These are phyloP conservation scores for Pyricularia grisea DNA, from an alignment of 2,329 filamentous ascomycete genomes.

Conservation along the genomic window DNA sequence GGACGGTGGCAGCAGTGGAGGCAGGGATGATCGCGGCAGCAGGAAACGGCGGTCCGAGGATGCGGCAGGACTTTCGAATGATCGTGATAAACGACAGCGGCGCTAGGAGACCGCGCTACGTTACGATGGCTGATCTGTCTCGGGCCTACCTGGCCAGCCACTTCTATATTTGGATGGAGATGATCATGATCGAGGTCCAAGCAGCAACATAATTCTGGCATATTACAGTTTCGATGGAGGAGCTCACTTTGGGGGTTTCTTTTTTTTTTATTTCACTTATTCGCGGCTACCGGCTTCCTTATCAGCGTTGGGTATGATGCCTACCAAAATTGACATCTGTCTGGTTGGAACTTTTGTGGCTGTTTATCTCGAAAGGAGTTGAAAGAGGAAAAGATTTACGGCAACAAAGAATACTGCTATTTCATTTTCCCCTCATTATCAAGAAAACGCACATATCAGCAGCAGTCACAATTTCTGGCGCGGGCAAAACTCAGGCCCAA, in stretches of 20 bases:
- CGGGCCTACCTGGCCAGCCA: background rate
- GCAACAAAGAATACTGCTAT: background rate
- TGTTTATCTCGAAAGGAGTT: background rate
- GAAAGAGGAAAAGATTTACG: background rate
- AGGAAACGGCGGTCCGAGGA: slow-evolving; percentile 41
- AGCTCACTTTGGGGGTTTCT: background rate
- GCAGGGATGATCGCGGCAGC: slow-evolving; percentile 26
- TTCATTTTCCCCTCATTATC: background rate
- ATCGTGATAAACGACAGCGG: slow-evolving; percentile 46
- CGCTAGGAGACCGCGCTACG: slow-evolving; percentile 24
- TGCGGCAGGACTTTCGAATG: slow-evolving; percentile 34
- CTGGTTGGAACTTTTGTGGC: background rate
- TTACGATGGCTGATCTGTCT: background rate
- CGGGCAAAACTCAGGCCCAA: background rate
- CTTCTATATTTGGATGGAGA: background rate
- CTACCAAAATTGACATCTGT: background rate
- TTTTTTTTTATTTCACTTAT: background rate
- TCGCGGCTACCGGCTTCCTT: background rate
- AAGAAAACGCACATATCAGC: background rate
- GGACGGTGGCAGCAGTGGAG: slow-evolving; percentile 21
- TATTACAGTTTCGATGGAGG: background rate
- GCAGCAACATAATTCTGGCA: background rate
- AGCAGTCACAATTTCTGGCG: background rate
- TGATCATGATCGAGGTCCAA: background rate
- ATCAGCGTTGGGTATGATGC: background rate